Evolutionary conservation across 495 filamentous ascomycete genomes (phyloP).

Genomic region (Penicillium taxi): DNA sequence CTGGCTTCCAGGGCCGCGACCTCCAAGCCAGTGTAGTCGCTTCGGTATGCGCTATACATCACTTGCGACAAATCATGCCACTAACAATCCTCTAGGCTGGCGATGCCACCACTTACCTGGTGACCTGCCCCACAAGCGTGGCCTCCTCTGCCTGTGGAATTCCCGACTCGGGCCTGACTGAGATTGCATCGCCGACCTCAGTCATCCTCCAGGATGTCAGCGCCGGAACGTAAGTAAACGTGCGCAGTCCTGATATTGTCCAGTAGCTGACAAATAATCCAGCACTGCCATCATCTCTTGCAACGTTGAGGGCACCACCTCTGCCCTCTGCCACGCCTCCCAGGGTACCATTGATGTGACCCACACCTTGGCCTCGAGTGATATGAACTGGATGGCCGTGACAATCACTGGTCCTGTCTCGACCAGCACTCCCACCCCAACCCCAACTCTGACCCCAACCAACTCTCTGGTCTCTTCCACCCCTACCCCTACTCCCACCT

Average conservation of each 20-base stretch:
- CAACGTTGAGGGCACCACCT: constrained; percentile 26
- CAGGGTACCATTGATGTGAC: constrained; percentile 19
- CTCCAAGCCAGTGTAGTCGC: constrained; percentile 21
- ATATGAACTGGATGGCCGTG: constrained; percentile 23
- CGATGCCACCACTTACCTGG: constrained; percentile 23
- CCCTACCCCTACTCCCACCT: constrained; percentile 14
- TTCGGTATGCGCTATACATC: constrained; percentile 12
- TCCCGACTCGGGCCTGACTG: constrained; percentile 19
- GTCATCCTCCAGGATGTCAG: constrained; percentile 14
- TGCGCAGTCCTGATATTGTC: no score
- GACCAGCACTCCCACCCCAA: constrained; percentile 17
- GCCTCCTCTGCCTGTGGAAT: constrained; percentile 17
- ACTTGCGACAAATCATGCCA: constrained; percentile 1
- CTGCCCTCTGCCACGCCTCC: constrained; percentile 20
- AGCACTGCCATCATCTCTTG: constrained; percentile 25
- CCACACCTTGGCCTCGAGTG: constrained; percentile 12
- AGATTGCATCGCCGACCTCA: constrained; percentile 18
- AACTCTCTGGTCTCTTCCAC: constrained; percentile 7
- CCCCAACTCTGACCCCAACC: constrained; percentile 11
- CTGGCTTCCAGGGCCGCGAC: constrained; percentile 18
- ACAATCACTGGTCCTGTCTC: constrained; percentile 19
- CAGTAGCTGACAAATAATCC: no score
- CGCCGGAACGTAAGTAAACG: constrained; percentile 16
- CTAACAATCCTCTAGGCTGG: constrained; percentile 10
- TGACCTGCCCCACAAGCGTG: constrained; percentile 19